Conservation (phyloP, 2,329 filamentous ascomycete species). For the Penicillium sp. region DNA sequence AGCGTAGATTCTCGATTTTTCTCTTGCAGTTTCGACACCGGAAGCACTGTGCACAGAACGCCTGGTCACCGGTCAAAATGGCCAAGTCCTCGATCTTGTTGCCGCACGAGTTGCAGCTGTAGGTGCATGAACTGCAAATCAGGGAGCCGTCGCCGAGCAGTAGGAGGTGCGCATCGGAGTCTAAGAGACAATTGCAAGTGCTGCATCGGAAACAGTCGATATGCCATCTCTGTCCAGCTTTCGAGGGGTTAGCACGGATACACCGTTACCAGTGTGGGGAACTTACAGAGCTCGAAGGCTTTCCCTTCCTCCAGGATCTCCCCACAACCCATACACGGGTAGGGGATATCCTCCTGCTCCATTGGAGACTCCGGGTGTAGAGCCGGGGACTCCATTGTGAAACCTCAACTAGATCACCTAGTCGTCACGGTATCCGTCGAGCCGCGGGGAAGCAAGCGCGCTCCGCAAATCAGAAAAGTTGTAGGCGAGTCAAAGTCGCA, state of each 20-base stretch:
- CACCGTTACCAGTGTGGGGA: slow-evolving; percentile 7
- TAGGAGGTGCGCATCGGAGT: slow-evolving; percentile 95
- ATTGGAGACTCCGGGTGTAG: slow-evolving; percentile 60
- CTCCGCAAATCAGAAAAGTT: not conserved
- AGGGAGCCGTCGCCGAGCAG: slow-evolving; percentile 95
- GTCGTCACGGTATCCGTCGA: not conserved
- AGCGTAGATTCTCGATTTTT: slow-evolving; percentile 97
- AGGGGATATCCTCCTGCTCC: slow-evolving; percentile 76
- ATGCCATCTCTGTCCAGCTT: slow-evolving; percentile 96
- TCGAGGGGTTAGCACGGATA: slow-evolving; percentile 25
- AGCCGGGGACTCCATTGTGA: slow-evolving; percentile 54
- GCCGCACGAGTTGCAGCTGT: slow-evolving; percentile 93
- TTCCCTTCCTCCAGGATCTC: slow-evolving; percentile 99
- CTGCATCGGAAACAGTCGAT: slow-evolving; percentile 98
- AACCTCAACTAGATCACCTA: not conserved
- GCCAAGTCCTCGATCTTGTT: slow-evolving; percentile 98
- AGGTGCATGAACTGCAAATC: slow-evolving; percentile 99
- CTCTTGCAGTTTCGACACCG: slow-evolving; percentile 96
- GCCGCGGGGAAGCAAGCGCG: not conserved
- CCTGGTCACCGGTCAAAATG: slow-evolving; percentile 95
- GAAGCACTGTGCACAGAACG: slow-evolving; percentile 96
- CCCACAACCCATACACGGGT: slow-evolving; percentile 89
- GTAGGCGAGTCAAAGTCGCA: not conserved
- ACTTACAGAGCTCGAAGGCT: slow-evolving; percentile 89
- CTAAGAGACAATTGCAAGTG: slow-evolving; percentile 89